Conservation (phyloP, 1,284 basidiomycete species). For the Microbotryum scabiosae region DNA sequence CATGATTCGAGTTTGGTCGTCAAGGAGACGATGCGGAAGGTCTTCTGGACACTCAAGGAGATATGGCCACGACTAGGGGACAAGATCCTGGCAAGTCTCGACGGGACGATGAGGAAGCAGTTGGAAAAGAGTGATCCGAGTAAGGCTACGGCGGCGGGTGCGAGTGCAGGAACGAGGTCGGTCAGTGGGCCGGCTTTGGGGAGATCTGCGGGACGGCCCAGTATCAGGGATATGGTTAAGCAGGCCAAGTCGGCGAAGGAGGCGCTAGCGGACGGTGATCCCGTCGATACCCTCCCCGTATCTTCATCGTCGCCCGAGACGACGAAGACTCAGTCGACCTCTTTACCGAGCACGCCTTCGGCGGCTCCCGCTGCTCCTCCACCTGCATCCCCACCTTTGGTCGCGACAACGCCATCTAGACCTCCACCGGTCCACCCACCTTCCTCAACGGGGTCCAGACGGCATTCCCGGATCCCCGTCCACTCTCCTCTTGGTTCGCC, state of each 20-base stretch:
- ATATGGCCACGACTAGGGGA: slow-evolving; percentile 65
- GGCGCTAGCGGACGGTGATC: not conserved
- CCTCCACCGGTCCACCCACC: too few species aligned
- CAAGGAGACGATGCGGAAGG: slow-evolving; percentile 59
- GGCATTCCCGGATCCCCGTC: too few species aligned
- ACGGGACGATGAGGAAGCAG: slow-evolving; percentile 64
- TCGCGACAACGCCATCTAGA: too few species aligned
- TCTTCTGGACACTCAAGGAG: slow-evolving; percentile 72
- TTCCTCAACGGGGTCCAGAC: too few species aligned
- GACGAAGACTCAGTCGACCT: too few species aligned
- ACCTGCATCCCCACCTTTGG: too few species aligned
- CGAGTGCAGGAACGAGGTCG: slow-evolving; percentile 37
- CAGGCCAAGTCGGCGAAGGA: slow-evolving; percentile 16
- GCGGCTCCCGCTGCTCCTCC: too few species aligned
- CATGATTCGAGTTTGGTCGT: slow-evolving; percentile 72
- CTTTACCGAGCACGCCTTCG: too few species aligned
- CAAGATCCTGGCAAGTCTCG: slow-evolving; percentile 59
- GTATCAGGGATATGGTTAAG: slow-evolving; percentile 19
- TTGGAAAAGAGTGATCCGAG: slow-evolving; percentile 73
- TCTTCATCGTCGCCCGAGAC: too few species aligned
- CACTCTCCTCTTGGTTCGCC: too few species aligned
- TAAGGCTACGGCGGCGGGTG: slow-evolving; percentile 39
- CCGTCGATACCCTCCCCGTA: too few species aligned
- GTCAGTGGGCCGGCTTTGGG: slow-evolving; percentile 3
- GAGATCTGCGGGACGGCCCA: slow-evolving; percentile 1